phyloP scores from a whole-genome alignment of 2,329 filamentous ascomycete genomes.

The Xylaria sp. region DNA sequence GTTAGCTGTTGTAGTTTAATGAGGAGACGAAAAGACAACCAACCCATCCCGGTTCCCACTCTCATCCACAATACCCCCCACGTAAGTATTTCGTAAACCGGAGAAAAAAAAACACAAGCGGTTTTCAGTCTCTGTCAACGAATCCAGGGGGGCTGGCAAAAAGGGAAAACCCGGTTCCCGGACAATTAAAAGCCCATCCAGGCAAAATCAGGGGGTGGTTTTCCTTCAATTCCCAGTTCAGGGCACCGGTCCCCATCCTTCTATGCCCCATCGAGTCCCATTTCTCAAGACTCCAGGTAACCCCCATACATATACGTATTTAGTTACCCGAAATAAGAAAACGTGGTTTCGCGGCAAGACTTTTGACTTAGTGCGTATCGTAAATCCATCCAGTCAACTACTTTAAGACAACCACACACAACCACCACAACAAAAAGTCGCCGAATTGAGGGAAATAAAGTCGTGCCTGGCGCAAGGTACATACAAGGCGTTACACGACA shows the following conservation, averaged over 20 bases:
- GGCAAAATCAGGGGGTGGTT: neutral
- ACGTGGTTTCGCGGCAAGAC: neutral
- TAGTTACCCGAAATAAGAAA: neutral
- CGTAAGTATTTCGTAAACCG: neutral
- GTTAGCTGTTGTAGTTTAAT: too few relatives aligned
- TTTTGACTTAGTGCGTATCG: too few relatives aligned
- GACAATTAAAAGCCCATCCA: neutral
- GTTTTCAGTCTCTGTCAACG: neutral
- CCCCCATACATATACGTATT: too few relatives aligned
- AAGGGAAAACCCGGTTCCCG: neutral
- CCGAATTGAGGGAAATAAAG: slow-evolving; percentile 13
- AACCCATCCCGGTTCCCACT: too few relatives aligned
- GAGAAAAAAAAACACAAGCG: neutral
- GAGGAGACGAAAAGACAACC: too few relatives aligned
- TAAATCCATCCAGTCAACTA: too few relatives aligned
- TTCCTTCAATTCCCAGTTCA: too few relatives aligned
- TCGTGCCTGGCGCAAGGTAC: neutral
- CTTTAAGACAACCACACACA: neutral
- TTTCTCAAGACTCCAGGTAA: too few relatives aligned
- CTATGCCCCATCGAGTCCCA: neutral
- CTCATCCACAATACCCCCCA: neutral
- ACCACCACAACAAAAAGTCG: neutral
- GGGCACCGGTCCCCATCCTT: too few relatives aligned
- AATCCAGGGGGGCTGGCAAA: neutral
- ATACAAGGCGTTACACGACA: neutral